Percentiles rank a stretch among this genome's conserved stretches.
Evolutionary conservation across 225 moss, liverwort and hornwort genomes (phyloP).

Genomic region (Straminergon stramineum): DNA sequence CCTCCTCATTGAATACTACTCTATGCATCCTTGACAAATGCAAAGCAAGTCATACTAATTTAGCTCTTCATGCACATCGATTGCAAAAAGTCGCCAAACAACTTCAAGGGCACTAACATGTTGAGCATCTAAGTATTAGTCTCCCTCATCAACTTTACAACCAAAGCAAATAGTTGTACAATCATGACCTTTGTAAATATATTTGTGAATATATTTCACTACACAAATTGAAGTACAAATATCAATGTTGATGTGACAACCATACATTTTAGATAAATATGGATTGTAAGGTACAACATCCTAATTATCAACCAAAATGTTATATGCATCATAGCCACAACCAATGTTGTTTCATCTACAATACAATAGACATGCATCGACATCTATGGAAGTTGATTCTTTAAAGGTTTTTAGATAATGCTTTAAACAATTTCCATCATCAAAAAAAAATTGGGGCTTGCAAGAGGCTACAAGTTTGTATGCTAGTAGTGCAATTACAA

Average conservation of each 20-base stretch:
- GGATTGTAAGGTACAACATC: not conserved
- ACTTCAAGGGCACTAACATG: not conserved
- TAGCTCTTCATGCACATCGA: not conserved
- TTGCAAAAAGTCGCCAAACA: not conserved
- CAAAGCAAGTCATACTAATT: not conserved
- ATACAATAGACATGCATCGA: not conserved
- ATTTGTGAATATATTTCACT: not conserved
- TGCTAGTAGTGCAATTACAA: too few species aligned
- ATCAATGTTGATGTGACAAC: too few species aligned
- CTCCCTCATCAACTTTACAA: not conserved
- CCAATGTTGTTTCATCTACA: rapidly evolving
- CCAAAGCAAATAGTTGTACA: rapidly evolving
- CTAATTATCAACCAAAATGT: rapidly evolving
- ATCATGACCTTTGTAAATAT: not conserved
- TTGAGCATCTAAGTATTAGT: not conserved
- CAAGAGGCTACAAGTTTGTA: too few species aligned
- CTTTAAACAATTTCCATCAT: not conserved
- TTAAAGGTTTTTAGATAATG: not conserved
- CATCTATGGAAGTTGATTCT: not conserved
- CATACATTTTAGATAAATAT: too few species aligned
- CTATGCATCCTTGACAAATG: not conserved
- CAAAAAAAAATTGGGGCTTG: too few species aligned
- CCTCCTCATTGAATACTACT: rapidly evolving
- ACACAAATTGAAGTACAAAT: rapidly evolving
- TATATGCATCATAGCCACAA: rapidly evolving